Base-by-base conservation (phyloP, 768 basidiomycete species). In the Serpula lacrymans region DNA sequence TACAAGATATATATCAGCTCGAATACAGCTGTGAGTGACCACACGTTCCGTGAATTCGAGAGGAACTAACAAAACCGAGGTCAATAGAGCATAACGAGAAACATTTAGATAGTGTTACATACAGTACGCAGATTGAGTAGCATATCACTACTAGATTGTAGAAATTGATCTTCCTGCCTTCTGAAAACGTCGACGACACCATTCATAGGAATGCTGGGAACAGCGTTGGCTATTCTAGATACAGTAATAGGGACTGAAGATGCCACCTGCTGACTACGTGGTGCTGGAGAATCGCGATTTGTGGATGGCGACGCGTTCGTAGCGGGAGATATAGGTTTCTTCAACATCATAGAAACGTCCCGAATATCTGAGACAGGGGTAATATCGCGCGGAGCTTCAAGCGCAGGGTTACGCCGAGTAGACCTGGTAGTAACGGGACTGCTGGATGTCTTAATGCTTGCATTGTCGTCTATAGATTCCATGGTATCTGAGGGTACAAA, bases 1-100 rank as follows among this genome's bases (percentile, higher is more conserved):
- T 63, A 65, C 12, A 84, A 50, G 27, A 86, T 64, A 46, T 74
- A 77, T 1, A 77, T 14, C 5, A 83, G 53, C 53, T 86, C 84
- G 13, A 70, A 48, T 7, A 78, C 37, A 6, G 74, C 69, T 0
- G 78, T 79, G 30, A 80, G 45, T 14, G 69, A 67, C 68, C 74
- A 79, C 31, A 86, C 78, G 43, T 80, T 79, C 26, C 66, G 68
- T 1, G 83, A 78, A 47, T 77, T 77, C n/a, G 84, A 86, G 8
- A 84, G 65, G 39, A 77, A 75, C 83, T 71, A 30, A 7, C 16
- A 38, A n/a, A 30, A 43, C 41, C n/a, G n/a, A 32, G 29, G 21
- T 20, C 13, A 14, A 55, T 22, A 48, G 23, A 17, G 9, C 1
- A 26, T 26, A 6, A 9, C 9, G 16, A 24, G 36, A 14, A 35